These are phyloP conservation scores for Annulohypoxylon maeteangense DNA, from an alignment of 495 filamentous ascomycete species.

Conservation along the genomic window DNA sequence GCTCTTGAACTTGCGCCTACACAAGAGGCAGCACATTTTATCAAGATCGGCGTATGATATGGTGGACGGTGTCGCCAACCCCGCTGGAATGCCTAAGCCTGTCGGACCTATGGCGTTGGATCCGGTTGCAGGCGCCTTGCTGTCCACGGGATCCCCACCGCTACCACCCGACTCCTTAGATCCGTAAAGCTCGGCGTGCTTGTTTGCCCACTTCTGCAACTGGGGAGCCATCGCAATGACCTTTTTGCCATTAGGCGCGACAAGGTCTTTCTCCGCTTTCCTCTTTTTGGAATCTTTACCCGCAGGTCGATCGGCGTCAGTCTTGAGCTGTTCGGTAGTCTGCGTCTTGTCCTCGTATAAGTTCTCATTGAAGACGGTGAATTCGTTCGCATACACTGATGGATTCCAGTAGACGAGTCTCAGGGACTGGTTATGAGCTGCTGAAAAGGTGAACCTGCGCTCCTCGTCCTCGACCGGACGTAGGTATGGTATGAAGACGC, in stretches of 20 bases:
- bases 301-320: conserved; percentile 42
- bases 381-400: conserved; percentile 76
- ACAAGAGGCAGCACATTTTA: conserved; percentile 80
- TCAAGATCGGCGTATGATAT: conserved; percentile 75
- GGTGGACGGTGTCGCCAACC: conserved; percentile 36
- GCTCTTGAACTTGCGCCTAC: conserved; percentile 77
- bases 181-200: conserved; percentile 85
- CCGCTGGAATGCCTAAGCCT: conserved; percentile 4
- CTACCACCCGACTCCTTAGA: conserved; percentile 41
- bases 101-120: conserved; percentile 36
- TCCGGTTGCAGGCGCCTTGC: conserved; percentile 34
- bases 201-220: conserved; percentile 88
- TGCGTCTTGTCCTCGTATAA: conserved; percentile 55
- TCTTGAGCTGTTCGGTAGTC: conserved; percentile 48
- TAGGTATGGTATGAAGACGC: conserved; percentile 84
- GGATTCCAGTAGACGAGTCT: conserved; percentile 88
- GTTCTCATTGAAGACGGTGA: conserved; percentile 63
- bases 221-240: conserved; percentile 67
- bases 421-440: conserved; percentile 73
- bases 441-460: conserved; percentile 74
- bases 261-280: conserved; percentile 65
- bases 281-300: conserved; percentile 76
- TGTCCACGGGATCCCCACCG: conserved; percentile 22
- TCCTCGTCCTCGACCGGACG: conserved; percentile 62
- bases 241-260: conserved; percentile 64